Conservation (phyloP, 1,139 yeast species). For the Pichia norvegensis region DNA sequence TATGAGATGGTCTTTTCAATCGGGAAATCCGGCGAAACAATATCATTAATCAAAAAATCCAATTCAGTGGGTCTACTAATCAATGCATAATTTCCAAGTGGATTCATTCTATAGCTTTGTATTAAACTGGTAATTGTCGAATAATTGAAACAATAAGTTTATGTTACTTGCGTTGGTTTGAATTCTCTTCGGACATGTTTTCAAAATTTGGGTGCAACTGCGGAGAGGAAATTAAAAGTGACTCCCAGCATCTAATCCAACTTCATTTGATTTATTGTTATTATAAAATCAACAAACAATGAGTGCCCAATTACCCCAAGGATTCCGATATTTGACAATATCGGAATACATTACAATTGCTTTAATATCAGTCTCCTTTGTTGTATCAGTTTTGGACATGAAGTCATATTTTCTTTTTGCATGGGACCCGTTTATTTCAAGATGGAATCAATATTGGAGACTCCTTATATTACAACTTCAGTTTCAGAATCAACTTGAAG, state of each 20-base stretch:
- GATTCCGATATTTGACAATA: slow-evolving; percentile 45
- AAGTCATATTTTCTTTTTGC: slow-evolving; percentile 49
- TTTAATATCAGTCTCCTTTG: slow-evolving; percentile 40
- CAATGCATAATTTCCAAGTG: not conserved
- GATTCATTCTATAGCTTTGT: not conserved
- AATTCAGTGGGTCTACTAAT: slow-evolving; percentile 33
- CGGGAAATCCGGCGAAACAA: slow-evolving; percentile 32
- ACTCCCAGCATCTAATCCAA: too few relatives aligned
- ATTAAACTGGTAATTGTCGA: too few relatives aligned
- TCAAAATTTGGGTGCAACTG: not conserved
- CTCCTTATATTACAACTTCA: slow-evolving; percentile 46
- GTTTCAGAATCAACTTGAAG: slow-evolving; percentile 62
- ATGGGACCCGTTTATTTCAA: slow-evolving; percentile 51
- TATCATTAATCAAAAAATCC: slow-evolving; percentile 41
- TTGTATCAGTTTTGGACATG: slow-evolving; percentile 46
- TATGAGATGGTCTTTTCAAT: slow-evolving; percentile 41
- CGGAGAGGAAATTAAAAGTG: too few relatives aligned
- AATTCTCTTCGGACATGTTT: not conserved
- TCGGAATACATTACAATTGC: slow-evolving; percentile 39
- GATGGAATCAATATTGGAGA: slow-evolving; percentile 67
- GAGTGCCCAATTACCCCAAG: slow-evolving; percentile 34
- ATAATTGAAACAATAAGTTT: too few relatives aligned
- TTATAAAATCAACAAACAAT: not conserved
- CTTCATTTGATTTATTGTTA: too few relatives aligned
- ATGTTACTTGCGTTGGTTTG: too few relatives aligned